Base-by-base conservation (phyloP, 2,329 filamentous ascomycete species). In the Colletotrichum spaethianum region DNA sequence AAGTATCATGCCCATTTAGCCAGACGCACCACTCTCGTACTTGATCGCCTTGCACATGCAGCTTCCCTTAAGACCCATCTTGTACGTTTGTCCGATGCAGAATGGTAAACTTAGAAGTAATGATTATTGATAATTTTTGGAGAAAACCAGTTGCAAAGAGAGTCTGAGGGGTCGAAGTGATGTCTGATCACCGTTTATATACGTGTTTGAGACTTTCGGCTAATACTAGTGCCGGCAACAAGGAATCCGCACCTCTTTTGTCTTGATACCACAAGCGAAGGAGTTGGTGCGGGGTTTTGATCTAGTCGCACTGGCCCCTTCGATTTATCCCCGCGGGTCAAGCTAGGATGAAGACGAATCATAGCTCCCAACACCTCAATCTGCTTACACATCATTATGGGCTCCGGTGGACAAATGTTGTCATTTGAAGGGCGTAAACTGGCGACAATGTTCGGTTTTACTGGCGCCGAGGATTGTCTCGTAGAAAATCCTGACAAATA, bases 21-120 rank as follows among this genome's bases (percentile, higher is more conserved):
- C n/a, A 28, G 23, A 63, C 80, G 33, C 71, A 83, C 81, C 78
- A 69, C 77, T 81, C 78, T 82, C 74, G 65, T 79, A 80, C 67
- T 77, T 76, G 48, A 82, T 75, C 63, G 79, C 78, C 62, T 80
- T 79, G 72, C 82, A 83, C 77, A 82, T 79, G 76, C 82, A 83
- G 74, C 79, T 82, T 42, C 82, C 82, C 56, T 63, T 63, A 42
- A 74, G 50, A 52, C 64, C 63, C 73, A 74, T 74, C 18, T 42
- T 64, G 52, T 36, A 26, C 3, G 11, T 63, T 16, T 5, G n/a
- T n/a, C 44, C 7, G 23, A 7, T 26, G 16, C 14, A 3, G 16
- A 28, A 33, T 26, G 38, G 6, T 5, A 16, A 40, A n/a, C 48
- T n/a, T 42, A n/a, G 23, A 8, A 5, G 20, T 23, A 4, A n/a